phyloP scores from a whole-genome alignment of 208 protist genomes.

The Naegleria gruberi region DNA sequence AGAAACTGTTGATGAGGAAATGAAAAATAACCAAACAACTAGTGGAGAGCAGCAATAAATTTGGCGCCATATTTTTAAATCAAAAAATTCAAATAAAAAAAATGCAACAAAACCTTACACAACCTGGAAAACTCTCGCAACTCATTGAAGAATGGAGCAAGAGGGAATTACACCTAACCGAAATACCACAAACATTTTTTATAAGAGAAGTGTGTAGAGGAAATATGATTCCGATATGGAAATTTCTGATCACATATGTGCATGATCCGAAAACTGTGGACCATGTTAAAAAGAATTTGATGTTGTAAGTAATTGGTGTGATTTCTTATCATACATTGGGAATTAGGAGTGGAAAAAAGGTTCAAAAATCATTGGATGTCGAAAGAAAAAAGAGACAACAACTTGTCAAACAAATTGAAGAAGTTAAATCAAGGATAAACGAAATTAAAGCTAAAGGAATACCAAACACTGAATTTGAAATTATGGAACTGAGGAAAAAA shows the following conservation, averaged over 20 bases:
- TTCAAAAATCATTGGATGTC: neutral
- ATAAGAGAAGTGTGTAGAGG: neutral
- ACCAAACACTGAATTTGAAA: neutral
- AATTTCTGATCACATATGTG: neutral
- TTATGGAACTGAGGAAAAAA: neutral
- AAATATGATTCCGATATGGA: slow-evolving; percentile 4
- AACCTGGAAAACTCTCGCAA: neutral
- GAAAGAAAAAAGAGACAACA: neutral
- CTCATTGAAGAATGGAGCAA: neutral
- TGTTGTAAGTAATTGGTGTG: neutral
- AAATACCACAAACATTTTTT: neutral
- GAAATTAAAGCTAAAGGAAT: neutral
- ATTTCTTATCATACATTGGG: neutral
- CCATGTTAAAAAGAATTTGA: neutral
- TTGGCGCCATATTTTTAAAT: neutral
- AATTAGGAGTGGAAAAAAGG: neutral
- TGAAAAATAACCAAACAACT: no score
- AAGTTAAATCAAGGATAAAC: neutral
- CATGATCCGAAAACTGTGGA: neutral
- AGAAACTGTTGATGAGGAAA: neutral
- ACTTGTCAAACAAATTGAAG: neutral
- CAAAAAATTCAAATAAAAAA: neutral
- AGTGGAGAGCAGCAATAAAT: no score
- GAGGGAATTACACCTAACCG: neutral
- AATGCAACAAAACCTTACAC: neutral